Percentiles rank a stretch among this genome's conserved stretches.
phyloP scores from a whole-genome alignment of 164 flowering plant genomes.

The Warburgia ugandensis region DNA sequence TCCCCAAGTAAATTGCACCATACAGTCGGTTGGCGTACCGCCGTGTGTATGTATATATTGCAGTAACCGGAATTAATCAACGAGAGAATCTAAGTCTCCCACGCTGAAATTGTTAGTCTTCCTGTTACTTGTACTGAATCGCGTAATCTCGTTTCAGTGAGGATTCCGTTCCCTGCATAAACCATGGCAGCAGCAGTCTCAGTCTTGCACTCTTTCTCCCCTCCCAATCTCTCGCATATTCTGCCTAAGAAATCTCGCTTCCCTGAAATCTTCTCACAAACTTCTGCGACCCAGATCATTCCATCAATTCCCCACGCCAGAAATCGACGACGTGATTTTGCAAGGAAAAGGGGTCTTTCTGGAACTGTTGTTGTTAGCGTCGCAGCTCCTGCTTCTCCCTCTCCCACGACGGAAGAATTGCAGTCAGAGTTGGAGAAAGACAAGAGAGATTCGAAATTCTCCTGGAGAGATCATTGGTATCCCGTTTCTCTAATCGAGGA shows the following conservation, averaged over 20 bases:
- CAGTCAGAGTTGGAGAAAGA: neutral
- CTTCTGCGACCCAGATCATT: neutral
- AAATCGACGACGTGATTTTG: neutral
- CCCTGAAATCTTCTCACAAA: too few relatives aligned
- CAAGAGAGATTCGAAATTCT: slow-evolving; percentile 25
- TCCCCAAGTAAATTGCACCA: too few relatives aligned
- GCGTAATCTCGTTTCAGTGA: too few relatives aligned
- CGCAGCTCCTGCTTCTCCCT: slow-evolving; percentile 1
- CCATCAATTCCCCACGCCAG: neutral
- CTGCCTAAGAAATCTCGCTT: neutral
- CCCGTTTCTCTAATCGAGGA: slow-evolving; percentile 91
- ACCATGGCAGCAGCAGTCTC: neutral
- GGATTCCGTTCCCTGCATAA: too few relatives aligned
- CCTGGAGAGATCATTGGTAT: slow-evolving; percentile 97
- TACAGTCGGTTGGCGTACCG: too few relatives aligned
- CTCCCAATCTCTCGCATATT: neutral
- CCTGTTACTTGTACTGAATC: too few relatives aligned
- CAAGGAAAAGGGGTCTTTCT: neutral
- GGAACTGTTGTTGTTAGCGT: neutral
- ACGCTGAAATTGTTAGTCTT: too few relatives aligned
- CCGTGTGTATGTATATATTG: too few relatives aligned
- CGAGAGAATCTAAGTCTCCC: too few relatives aligned
- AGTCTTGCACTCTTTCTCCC: neutral
- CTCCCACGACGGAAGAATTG: neutral
- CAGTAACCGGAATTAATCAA: too few relatives aligned